Conservation (phyloP, 2,329 filamentous ascomycete species). For the Tolypocladium ophioglossoides region DNA sequence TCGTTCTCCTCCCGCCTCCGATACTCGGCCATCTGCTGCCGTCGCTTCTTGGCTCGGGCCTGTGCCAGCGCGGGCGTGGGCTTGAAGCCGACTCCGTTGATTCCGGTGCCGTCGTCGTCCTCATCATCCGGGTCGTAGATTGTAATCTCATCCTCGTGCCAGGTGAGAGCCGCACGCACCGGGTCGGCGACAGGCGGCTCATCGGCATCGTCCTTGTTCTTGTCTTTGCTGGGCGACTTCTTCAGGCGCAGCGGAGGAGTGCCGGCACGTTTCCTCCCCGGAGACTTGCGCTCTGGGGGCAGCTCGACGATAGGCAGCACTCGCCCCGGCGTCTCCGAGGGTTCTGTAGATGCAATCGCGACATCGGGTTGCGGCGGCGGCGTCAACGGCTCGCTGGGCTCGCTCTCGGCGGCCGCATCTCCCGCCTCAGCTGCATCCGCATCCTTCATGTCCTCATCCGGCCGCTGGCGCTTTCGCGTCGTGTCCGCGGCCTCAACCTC, state of each 20-base stretch:
- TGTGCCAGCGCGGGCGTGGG: conserved; percentile 52
- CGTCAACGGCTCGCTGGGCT: background rate
- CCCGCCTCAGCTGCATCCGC: background rate
- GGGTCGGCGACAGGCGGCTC: conserved; percentile 36
- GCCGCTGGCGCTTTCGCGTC: conserved; percentile 4
- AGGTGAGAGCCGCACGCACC: conserved; percentile 49
- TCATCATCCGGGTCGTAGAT: conserved; percentile 53
- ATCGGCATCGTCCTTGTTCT: conserved; percentile 15
- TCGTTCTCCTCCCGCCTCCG: conserved; percentile 50
- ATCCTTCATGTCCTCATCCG: conserved; percentile 11
- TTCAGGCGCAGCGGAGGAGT: conserved; percentile 27
- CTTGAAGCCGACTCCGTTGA: conserved; percentile 58
- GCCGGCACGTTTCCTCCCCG: conserved; percentile 21
- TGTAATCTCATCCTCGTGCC: conserved; percentile 60
- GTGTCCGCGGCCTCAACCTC: conserved; percentile 17
- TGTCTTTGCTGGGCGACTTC: conserved; percentile 9
- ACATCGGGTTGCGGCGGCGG: background rate
- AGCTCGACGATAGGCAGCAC: conserved; percentile 24
- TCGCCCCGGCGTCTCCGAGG: background rate
- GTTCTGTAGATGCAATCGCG: background rate
- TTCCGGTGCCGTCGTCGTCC: conserved; percentile 56
- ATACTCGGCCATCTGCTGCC: conserved; percentile 53
- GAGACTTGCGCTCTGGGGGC: conserved; percentile 27
- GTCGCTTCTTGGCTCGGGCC: conserved; percentile 43
- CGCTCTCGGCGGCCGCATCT: conserved; percentile 1